Conservation (phyloP, 305 asterid genomes). For the Solanum aculeatissimum region DNA sequence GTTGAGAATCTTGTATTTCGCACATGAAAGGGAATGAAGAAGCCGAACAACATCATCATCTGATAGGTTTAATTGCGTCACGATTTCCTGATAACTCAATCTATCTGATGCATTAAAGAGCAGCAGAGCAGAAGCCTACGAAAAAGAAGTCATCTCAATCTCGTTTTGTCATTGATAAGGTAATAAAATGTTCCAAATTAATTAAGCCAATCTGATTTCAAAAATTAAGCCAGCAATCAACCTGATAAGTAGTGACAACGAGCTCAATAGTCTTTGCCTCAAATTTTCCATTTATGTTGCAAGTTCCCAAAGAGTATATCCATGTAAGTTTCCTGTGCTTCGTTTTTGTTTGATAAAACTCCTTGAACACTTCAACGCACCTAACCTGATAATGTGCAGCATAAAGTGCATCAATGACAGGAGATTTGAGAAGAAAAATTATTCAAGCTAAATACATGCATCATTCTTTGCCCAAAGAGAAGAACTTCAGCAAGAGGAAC, state of each 20-base stretch:
- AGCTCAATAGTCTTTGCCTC: slow-evolving; percentile 82
- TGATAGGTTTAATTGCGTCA: slow-evolving; percentile 71
- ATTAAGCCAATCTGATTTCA: background rate
- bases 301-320: slow-evolving; percentile 94
- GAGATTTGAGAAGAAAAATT: background rate
- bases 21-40: slow-evolving; percentile 97
- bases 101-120: slow-evolving; percentile 80
- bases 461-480: background rate
- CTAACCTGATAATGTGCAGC: slow-evolving; percentile 41
- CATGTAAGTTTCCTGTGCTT: slow-evolving; percentile 91
- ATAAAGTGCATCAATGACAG: background rate
- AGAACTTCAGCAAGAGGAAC: background rate
- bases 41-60: slow-evolving; percentile 93
- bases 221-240: slow-evolving; percentile 8
- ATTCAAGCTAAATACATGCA: background rate
- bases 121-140: slow-evolving; percentile 80
- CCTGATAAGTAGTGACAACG: slow-evolving; percentile 91
- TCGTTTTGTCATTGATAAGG: background rate
- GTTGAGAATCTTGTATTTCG: slow-evolving; percentile 73
- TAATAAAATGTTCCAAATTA: background rate
- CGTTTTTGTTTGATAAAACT: slow-evolving; percentile 93
- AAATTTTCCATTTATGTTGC: slow-evolving; percentile 83
- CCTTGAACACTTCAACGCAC: slow-evolving; percentile 88
- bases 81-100: slow-evolving; percentile 83
- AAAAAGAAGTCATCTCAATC: slow-evolving; percentile 3